A percentile compares a stretch with the other conserved stretches of the same genome.
These are phyloP conservation scores for Diaporthe helianthi DNA, from an alignment of 2,329 filamentous ascomycete species.

Conservation along the genomic window DNA sequence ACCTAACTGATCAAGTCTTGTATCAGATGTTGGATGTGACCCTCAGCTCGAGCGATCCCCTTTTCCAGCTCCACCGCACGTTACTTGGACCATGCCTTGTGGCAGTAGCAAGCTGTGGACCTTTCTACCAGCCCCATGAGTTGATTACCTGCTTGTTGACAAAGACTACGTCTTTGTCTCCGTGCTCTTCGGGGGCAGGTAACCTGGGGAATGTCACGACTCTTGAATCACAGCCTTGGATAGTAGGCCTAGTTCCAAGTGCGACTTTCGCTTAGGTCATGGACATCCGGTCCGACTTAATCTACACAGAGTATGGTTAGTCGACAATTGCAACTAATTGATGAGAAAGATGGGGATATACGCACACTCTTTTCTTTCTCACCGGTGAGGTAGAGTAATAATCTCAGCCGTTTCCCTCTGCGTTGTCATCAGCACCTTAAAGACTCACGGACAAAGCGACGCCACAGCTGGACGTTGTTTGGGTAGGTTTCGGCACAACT, in stretches of 20 bases:
- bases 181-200: conserved; percentile 3
- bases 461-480: background rate
- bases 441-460: background rate
- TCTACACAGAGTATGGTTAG: conserved; percentile 24
- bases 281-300: conserved; percentile 5
- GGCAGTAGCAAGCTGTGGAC: conserved; percentile 25
- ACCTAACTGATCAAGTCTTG: background rate
- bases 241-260: conserved; percentile 16
- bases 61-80: conserved; percentile 28
- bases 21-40: conserved; percentile 16
- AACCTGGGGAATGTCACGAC: conserved; percentile 25
- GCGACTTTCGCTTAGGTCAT: conserved; percentile 19
- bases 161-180: conserved; percentile 2
- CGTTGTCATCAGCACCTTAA: background rate
- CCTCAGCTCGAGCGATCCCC: conserved; percentile 16
- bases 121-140: background rate
- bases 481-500: background rate
- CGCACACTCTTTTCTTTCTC: background rate
- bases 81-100: conserved; percentile 27
- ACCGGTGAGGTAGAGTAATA: background rate
- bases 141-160: conserved; percentile 10
- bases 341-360: background rate
- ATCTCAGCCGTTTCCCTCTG: too few relatives aligned
- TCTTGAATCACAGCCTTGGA: conserved; percentile 24
- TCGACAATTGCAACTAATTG: too few relatives aligned